These are phyloP conservation scores for Diddensiella caesifluorescens DNA, from an alignment of 805 yeast genomes.

Conservation along the genomic window DNA sequence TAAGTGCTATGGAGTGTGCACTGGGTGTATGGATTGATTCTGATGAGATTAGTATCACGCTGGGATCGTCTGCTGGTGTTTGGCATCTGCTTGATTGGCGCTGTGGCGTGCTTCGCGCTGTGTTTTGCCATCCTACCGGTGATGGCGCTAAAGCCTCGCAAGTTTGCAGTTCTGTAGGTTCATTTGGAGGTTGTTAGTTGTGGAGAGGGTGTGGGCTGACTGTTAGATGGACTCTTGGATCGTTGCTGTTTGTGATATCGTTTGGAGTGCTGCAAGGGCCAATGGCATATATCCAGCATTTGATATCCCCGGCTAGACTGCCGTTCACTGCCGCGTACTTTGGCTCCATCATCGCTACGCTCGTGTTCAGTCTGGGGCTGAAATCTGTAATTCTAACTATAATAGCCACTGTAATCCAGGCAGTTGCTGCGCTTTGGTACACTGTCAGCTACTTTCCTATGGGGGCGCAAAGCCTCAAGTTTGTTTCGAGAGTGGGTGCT, in stretches of 20 bases:
- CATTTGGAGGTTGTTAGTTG: neutral
- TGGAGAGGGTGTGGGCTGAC: neutral
- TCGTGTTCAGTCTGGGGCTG: slow-evolving; percentile 67
- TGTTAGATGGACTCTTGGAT: slow-evolving; percentile 76
- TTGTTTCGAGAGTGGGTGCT: slow-evolving; percentile 53
- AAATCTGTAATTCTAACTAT: slow-evolving; percentile 73
- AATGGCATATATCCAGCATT: slow-evolving; percentile 65
- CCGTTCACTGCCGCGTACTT: slow-evolving; percentile 79
- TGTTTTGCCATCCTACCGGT: slow-evolving; percentile 86
- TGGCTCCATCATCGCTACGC: slow-evolving; percentile 69
- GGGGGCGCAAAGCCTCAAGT: slow-evolving; percentile 71
- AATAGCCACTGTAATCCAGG: slow-evolving; percentile 66
- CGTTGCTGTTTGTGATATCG: slow-evolving; percentile 76
- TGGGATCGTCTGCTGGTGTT: slow-evolving; percentile 79
- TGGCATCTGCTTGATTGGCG: slow-evolving; percentile 66
- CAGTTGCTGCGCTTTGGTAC: slow-evolving; percentile 84
- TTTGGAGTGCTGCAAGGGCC: slow-evolving; percentile 95
- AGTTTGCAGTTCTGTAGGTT: slow-evolving; percentile 57
- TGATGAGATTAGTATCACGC: slow-evolving; percentile 41
- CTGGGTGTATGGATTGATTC: neutral
- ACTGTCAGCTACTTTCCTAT: slow-evolving; percentile 92
- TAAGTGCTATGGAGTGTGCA: slow-evolving; percentile 7
- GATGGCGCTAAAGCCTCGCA: slow-evolving; percentile 80
- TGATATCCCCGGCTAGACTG: slow-evolving; percentile 67
- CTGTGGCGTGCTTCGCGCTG: slow-evolving; percentile 73